Evolutionary conservation across 805 yeast genomes (phyloP).

Genomic region (Sugiyamaella marilandica): DNA sequence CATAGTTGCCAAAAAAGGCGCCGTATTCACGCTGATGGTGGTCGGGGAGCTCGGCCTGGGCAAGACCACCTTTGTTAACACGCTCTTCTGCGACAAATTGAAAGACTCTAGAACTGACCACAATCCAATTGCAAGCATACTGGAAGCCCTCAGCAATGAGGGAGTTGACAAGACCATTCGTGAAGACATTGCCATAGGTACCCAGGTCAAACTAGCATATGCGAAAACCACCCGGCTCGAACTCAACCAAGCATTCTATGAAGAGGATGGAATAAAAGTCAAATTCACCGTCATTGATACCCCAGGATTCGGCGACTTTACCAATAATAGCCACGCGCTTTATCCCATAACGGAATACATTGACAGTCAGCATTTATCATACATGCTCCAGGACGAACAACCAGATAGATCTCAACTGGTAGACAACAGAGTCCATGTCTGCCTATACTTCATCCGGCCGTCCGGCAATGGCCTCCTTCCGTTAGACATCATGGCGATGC

Average conservation of each 20-base stretch:
- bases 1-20: slow-evolving; percentile 54
- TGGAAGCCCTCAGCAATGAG: neutral
- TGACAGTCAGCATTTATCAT: slow-evolving; percentile 85
- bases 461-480: slow-evolving; percentile 86
- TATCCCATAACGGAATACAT: slow-evolving; percentile 81
- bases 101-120: slow-evolving; percentile 40
- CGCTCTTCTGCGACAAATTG: slow-evolving; percentile 54
- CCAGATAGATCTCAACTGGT: slow-evolving; percentile 52
- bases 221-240: slow-evolving; percentile 52
- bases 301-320: slow-evolving; percentile 90
- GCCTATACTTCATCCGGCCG: slow-evolving; percentile 85
- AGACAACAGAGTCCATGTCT: slow-evolving; percentile 86
- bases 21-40: slow-evolving; percentile 61
- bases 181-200: neutral
- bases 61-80: slow-evolving; percentile 81
- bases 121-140: slow-evolving; percentile 5
- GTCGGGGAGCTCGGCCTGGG: slow-evolving; percentile 90
- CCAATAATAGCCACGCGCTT: slow-evolving; percentile 82
- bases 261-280: slow-evolving; percentile 75
- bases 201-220: slow-evolving; percentile 34
- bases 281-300: slow-evolving; percentile 82
- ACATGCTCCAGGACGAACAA: slow-evolving; percentile 90
- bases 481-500: slow-evolving; percentile 84
- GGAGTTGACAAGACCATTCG: neutral
- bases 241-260: slow-evolving; percentile 62